Evolutionary conservation across 2,329 filamentous ascomycete genomes (phyloP).

Genomic region (Fusarium sp.): DNA sequence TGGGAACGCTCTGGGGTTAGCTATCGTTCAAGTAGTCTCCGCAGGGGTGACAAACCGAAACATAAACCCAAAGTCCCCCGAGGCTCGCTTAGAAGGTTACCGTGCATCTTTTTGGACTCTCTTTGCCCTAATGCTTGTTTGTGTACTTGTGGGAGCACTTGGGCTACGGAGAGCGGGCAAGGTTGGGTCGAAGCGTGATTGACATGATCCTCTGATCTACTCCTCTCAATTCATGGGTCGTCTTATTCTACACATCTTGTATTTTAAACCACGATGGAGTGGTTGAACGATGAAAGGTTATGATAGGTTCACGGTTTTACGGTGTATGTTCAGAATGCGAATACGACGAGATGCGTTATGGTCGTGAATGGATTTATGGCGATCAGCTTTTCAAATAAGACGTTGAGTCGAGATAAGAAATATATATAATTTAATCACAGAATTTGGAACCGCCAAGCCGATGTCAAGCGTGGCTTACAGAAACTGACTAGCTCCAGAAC

Average conservation of each 20-base stretch:
- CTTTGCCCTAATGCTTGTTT: not conserved
- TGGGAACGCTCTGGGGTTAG: constrained; percentile 1
- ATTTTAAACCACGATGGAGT: not conserved
- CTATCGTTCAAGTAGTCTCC: constrained; percentile 1
- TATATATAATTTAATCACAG: not conserved
- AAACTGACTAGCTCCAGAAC: not conserved
- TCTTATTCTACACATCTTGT: not conserved
- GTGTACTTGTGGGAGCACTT: not conserved
- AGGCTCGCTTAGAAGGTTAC: not conserved
- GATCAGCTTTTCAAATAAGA: not conserved
- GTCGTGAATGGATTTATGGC: not conserved
- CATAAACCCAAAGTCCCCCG: not conserved
- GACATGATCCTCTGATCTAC: not conserved
- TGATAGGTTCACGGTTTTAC: not conserved
- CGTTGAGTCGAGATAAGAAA: not conserved
- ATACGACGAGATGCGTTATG: not conserved
- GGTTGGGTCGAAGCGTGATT: not conserved
- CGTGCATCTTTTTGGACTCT: not conserved
- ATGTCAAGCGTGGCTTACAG: not conserved
- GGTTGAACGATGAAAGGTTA: not conserved
- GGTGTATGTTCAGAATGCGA: not conserved
- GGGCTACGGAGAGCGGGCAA: not conserved
- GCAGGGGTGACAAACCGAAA: not conserved
- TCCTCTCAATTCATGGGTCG: not conserved
- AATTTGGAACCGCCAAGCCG: not conserved